These are phyloP conservation scores for Pseudocercospora fijiensis DNA, from an alignment of 2,329 filamentous ascomycete genomes.

Conservation along the genomic window DNA sequence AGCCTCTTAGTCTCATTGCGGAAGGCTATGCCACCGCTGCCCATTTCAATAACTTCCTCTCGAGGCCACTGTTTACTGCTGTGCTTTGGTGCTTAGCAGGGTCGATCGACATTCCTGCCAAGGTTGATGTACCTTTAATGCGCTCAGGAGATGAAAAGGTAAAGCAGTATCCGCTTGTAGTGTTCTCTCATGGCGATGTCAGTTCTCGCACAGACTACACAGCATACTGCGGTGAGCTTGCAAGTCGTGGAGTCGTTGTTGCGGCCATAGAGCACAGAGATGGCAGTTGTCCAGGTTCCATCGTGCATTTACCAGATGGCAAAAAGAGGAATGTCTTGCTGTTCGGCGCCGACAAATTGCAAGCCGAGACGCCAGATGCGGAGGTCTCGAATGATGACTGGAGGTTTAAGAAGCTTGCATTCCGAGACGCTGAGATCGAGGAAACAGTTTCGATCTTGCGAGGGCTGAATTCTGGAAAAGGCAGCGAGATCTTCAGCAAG, in stretches of 20 bases:
- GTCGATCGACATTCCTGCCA: constrained; percentile 43
- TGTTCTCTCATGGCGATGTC: constrained; percentile 48
- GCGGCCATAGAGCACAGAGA: constrained; percentile 48
- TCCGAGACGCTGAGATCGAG: constrained; percentile 47
- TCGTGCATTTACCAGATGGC: constrained; percentile 39
- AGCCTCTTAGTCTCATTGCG: constrained; percentile 43
- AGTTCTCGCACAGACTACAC: constrained; percentile 46
- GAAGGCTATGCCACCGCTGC: constrained; percentile 45
- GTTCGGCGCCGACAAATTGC: constrained; percentile 39
- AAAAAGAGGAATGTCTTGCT: constrained; percentile 40
- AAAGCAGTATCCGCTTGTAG: constrained; percentile 39
- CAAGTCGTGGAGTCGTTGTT: constrained; percentile 45
- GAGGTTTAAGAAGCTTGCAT: constrained; percentile 36
- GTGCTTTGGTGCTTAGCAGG: constrained; percentile 43
- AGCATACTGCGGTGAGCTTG: constrained; percentile 46
- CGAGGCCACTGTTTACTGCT: constrained; percentile 40
- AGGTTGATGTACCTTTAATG: constrained; percentile 39
- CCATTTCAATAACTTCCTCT: constrained; percentile 37
- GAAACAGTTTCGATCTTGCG: constrained; percentile 43
- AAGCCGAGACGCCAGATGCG: constrained; percentile 15
- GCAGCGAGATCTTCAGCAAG: constrained; percentile 34
- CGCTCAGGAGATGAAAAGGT: not conserved
- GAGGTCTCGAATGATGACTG: constrained; percentile 25
- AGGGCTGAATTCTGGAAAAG: constrained; percentile 39
- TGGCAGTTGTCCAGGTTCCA: constrained; percentile 45